Conservation (phyloP, 1,139 yeast genomes). For the Yamadazyma trypodendri region DNA sequence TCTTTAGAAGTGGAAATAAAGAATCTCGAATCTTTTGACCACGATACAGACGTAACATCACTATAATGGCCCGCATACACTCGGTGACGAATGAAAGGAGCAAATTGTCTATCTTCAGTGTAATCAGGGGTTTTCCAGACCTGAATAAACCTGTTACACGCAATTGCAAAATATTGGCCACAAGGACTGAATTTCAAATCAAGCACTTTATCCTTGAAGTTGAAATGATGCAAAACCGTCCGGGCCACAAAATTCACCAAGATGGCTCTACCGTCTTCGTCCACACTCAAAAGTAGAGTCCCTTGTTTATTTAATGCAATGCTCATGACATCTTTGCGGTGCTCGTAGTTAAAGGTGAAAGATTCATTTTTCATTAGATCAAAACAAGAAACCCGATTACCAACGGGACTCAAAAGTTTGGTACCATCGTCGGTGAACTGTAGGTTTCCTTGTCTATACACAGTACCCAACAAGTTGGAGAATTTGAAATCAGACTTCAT, state of each 20-base stretch:
- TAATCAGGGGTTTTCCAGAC: constrained; percentile 91
- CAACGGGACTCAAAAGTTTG: constrained; percentile 84
- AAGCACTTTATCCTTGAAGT: constrained; percentile 75
- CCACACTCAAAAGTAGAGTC: constrained; percentile 80
- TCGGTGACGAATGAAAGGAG: constrained; percentile 90
- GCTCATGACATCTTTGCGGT: constrained; percentile 76
- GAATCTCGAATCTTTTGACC: constrained; percentile 92
- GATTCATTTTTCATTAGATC: constrained; percentile 83
- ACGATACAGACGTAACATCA: constrained; percentile 72
- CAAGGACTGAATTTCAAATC: constrained; percentile 86
- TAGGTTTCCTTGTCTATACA: constrained; percentile 86
- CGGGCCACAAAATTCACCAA: constrained; percentile 81
- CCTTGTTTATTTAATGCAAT: constrained; percentile 83
- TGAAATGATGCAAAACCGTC: constrained; percentile 92
- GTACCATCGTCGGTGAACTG: constrained; percentile 88
- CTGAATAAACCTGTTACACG: constrained; percentile 78
- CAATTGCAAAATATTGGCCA: constrained; percentile 84
- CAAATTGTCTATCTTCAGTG: constrained; percentile 79
- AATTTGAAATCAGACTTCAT: constrained; percentile 59
- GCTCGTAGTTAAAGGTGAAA: constrained; percentile 90
- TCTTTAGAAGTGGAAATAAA: constrained; percentile 86
- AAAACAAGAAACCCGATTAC: constrained; percentile 87
- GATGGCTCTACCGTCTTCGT: constrained; percentile 90
- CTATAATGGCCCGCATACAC: constrained; percentile 91
- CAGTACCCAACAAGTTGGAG: constrained; percentile 90